These are phyloP conservation scores for Solanum clarkiae DNA, from an alignment of 257 asterid genomes.

Conservation along the genomic window DNA sequence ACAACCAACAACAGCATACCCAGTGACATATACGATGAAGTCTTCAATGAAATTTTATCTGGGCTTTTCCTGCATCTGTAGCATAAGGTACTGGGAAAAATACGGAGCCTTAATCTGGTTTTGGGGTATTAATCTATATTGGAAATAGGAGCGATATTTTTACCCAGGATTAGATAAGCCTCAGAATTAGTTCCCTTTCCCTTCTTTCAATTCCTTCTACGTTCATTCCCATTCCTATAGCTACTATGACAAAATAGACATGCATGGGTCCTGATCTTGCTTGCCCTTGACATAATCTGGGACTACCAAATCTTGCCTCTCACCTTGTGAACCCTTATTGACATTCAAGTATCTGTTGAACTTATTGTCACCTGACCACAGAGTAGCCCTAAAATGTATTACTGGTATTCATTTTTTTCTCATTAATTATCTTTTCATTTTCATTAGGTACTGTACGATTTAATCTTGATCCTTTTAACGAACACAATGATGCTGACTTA, in stretches of 20 bases:
- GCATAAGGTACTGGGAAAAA: neutral
- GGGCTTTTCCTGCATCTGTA: neutral
- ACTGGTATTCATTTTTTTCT: neutral
- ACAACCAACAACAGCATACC: too few relatives aligned
- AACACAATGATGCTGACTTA: constrained; percentile 66
- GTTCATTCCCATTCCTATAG: neutral
- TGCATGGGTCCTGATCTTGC: neutral
- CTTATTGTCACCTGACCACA: neutral
- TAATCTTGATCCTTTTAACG: constrained; percentile 83
- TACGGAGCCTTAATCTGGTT: neutral
- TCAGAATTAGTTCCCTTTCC: neutral
- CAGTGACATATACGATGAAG: neutral
- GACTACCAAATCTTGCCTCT: neutral
- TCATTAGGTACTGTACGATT: constrained; percentile 60
- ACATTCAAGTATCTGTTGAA: neutral
- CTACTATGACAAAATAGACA: neutral
- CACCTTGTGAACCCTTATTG: neutral
- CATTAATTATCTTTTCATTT: neutral
- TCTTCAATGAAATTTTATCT: neutral
- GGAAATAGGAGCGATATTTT: neutral
- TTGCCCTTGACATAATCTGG: neutral
- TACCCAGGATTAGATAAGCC: neutral
- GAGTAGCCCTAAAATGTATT: neutral
- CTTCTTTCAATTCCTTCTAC: neutral
- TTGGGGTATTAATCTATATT: neutral